Conservation (phyloP, 2,329 filamentous ascomycete genomes). For the Huntiella savannae region DNA sequence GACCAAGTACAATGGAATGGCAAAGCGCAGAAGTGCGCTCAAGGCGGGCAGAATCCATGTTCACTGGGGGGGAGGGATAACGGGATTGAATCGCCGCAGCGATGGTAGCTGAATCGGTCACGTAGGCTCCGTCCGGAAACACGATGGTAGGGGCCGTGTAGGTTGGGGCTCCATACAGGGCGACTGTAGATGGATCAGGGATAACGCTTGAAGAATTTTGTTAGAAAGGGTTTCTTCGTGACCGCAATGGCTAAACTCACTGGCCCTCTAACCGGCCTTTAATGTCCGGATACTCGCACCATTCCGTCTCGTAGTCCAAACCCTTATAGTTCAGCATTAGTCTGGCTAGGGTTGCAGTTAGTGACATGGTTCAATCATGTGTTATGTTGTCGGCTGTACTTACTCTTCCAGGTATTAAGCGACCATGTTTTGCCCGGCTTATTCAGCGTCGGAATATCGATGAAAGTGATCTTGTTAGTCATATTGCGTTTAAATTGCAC, state of each 20-base stretch:
- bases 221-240: background rate
- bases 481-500: background rate
- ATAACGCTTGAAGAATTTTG: conserved; percentile 19
- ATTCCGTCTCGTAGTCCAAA: conserved; percentile 48
- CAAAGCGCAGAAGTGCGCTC: conserved; percentile 23
- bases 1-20: conserved; percentile 14
- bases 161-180: conserved; percentile 14
- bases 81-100: conserved; percentile 37
- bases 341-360: conserved; percentile 28
- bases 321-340: conserved; percentile 49
- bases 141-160: conserved; percentile 39
- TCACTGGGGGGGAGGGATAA: conserved; percentile 38
- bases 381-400: conserved; percentile 4
- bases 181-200: conserved; percentile 17
- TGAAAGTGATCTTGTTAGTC: conserved; percentile 29
- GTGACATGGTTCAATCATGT: conserved; percentile 1
- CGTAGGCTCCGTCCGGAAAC: conserved; percentile 34
- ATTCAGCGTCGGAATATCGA: conserved; percentile 39
- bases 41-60: conserved; percentile 34
- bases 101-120: conserved; percentile 48
- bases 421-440: conserved; percentile 35
- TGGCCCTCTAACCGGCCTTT: conserved; percentile 33
- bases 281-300: conserved; percentile 50
- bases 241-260: conserved; percentile 19
- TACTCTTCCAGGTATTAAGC: conserved; percentile 54